Conservation (phyloP, 192 early-diverging fungal genomes). For the Coemansia sp. region DNA sequence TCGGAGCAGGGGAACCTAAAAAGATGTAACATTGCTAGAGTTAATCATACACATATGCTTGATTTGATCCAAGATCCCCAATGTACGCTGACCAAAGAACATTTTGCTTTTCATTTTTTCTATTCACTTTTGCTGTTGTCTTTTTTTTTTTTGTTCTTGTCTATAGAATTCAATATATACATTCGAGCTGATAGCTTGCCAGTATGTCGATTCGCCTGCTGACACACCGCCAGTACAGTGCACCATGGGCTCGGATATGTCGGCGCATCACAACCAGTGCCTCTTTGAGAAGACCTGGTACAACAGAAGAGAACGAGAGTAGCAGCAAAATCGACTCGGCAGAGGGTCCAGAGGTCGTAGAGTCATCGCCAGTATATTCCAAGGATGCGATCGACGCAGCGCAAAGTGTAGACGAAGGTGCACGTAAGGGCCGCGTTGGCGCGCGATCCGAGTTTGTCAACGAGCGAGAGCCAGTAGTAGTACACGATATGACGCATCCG, state of each 20-base stretch:
- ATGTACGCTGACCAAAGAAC: neutral
- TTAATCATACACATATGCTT: neutral
- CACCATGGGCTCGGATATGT: conserved; percentile 2
- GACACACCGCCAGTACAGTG: conserved; percentile 1
- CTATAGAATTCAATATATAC: neutral
- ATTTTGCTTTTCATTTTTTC: neutral
- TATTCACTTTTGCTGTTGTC: neutral
- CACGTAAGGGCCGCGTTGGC: conserved; percentile 13
- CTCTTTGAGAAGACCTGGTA: neutral
- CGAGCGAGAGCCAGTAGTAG: conserved; percentile 48
- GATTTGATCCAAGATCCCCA: neutral
- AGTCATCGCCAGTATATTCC: conserved; percentile 36
- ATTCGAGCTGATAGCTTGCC: neutral
- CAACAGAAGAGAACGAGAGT: neutral
- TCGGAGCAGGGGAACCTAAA: neutral
- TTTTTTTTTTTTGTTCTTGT: neutral
- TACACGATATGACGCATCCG: conserved; percentile 34
- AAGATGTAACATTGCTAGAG: neutral
- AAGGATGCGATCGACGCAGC: conserved; percentile 27
- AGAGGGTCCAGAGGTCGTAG: conserved; percentile 10
- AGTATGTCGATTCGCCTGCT: conserved; percentile 15
- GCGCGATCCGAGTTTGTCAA: conserved; percentile 25
- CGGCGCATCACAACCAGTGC: conserved; percentile 4
- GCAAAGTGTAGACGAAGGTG: neutral
- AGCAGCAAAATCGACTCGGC: neutral